Base-by-base conservation (phyloP, 2,329 filamentous ascomycete genomes). In the Ophioceras dolichostomum region DNA sequence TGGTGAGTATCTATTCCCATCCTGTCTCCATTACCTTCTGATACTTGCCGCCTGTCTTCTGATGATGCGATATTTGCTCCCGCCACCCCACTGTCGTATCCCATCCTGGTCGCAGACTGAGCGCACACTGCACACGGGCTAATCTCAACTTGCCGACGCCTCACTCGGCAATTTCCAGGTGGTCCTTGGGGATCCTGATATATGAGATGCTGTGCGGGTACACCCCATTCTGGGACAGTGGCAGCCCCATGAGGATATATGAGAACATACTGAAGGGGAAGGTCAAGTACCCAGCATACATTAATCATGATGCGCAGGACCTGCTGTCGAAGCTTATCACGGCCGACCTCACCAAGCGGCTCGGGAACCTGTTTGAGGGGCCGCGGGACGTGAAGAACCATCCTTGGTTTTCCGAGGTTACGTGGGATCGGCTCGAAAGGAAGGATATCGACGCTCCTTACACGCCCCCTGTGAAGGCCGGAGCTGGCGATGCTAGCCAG, bases 141-240 rank as follows among this genome's bases (percentile, higher is more conserved):
- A n/a, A n/a, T n/a, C n/a, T n/a, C n/a, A n/a, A n/a, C n/a, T n/a
- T n/a, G n/a, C n/a, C n/a, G n/a, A n/a, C n/a, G n/a, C n/a, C n/a
- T n/a, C n/a, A n/a, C n/a, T n/a, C n/a, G n/a, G n/a, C 43, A 35
- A 14, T 28, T 10, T 38, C 12, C 47, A 95, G 88, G 88, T 98
- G 91, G 91, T 96, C 89, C 37, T 71, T 98, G 41, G 91, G 91
- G 32, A 96, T 98, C 55, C 67, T 98, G 49, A 96, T 98, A 58
- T 98, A 95, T 59, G 91, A 98, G 69, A 98, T 98, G 91, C 75
- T 98, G 27, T 96, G 91, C 56, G 91, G 91, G 20, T 98, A 95
- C 62, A 98, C 91, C 5, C 91, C 91, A 5, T 98, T 98, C 67
- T 98, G 91, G 89, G 91, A 98, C 58, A 85, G 84, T 50, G 91